Evolutionary conservation across 1,284 basidiomycete genomes (phyloP).

Genomic region (Cystobasidium pallidum): DNA sequence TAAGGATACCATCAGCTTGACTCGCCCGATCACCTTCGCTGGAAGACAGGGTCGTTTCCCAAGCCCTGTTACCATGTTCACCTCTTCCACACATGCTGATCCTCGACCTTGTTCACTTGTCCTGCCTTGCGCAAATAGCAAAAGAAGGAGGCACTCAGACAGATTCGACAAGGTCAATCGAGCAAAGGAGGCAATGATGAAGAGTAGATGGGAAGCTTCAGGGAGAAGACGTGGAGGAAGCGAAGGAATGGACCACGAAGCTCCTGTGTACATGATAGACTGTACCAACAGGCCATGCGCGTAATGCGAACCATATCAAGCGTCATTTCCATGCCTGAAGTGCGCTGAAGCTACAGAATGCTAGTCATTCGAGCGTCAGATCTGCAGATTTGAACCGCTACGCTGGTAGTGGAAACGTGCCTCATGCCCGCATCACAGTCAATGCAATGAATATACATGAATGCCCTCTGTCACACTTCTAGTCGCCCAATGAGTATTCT

Average conservation of each 20-base stretch:
- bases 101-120: neutral
- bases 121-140: neutral
- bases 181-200: constrained; percentile 15
- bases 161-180: neutral
- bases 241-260: neutral
- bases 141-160: constrained; percentile 18
- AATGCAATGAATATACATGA: no score
- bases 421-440: no score
- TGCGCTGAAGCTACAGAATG: no score
- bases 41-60: neutral
- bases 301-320: neutral
- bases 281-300: neutral
- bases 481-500: constrained; percentile 59
- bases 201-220: neutral
- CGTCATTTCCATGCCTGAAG: neutral
- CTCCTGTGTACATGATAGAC: constrained; percentile 6
- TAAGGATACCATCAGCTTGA: neutral
- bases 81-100: neutral
- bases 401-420: no score
- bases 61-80: no score
- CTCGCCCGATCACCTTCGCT: constrained; percentile 7
- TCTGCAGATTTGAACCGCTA: no score
- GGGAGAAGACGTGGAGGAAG: neutral
- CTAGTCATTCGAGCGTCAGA: no score
- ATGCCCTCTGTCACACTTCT: neutral